Evolutionary conservation across 2,329 filamentous ascomycete species (phyloP).

Genomic region (Xylaria arbuscula): DNA sequence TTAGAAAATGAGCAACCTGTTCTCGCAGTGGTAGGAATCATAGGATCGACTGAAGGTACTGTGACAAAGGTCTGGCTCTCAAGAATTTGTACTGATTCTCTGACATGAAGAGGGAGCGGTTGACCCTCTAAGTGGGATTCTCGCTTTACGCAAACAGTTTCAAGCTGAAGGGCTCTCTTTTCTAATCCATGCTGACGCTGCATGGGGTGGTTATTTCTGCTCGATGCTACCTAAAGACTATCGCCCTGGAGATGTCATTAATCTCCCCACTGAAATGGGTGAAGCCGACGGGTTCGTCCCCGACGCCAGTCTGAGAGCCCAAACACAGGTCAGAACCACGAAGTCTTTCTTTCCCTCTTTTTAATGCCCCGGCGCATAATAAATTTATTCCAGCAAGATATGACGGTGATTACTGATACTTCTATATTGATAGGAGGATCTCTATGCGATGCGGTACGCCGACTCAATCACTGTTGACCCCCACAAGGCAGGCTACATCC

Average conservation of each 20-base stretch:
- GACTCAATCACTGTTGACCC: constrained; percentile 62
- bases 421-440: constrained; percentile 45
- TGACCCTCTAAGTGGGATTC: constrained; percentile 54
- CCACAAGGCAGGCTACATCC: constrained; percentile 60
- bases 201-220: constrained; percentile 63
- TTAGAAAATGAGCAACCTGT: constrained; percentile 51
- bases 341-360: neutral
- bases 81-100: neutral
- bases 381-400: neutral
- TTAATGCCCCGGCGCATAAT: neutral
- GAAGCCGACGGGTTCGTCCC: constrained; percentile 50
- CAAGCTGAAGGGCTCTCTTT: constrained; percentile 58
- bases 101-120: constrained; percentile 55
- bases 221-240: constrained; percentile 55
- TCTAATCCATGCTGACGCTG: constrained; percentile 59
- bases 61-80: neutral
- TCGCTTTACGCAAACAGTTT: constrained; percentile 55
- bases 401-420: neutral
- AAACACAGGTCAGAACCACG: constrained; percentile 47
- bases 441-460: constrained; percentile 53
- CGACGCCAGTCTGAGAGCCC: constrained; percentile 49
- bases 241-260: constrained; percentile 44
- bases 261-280: constrained; percentile 47
- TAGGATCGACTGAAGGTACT: constrained; percentile 59
- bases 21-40: constrained; percentile 58